Evolutionary conservation across 2,329 filamentous ascomycete genomes (phyloP).

Genomic region (Cladosporium sp.): DNA sequence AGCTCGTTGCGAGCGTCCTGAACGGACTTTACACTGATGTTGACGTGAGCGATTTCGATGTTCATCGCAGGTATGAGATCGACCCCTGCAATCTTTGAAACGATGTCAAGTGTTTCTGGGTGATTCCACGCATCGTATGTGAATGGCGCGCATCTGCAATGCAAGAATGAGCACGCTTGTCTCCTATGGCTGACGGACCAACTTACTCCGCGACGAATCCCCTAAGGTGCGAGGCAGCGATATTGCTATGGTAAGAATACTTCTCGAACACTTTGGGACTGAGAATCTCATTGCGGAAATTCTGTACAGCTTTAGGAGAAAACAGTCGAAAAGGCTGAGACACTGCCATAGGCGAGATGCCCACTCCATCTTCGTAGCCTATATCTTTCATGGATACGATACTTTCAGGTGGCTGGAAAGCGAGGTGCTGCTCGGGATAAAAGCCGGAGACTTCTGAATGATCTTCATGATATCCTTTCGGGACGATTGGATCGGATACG

Average conservation of each 20-base stretch:
- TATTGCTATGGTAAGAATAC: conserved; percentile 56
- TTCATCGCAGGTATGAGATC: conserved; percentile 55
- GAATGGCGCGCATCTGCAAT: conserved; percentile 55
- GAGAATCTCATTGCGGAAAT: conserved; percentile 61
- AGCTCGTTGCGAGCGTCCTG: conserved; percentile 25
- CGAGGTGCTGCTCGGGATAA: conserved; percentile 53
- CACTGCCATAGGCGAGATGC: conserved; percentile 60
- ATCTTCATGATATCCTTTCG: neutral
- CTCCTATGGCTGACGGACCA: neutral
- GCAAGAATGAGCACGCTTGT: neutral
- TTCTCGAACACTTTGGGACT: conserved; percentile 53
- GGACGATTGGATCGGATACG: neutral
- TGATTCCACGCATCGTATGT: conserved; percentile 59
- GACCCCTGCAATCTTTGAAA: conserved; percentile 55
- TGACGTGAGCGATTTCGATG: conserved; percentile 57
- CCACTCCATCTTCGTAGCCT: conserved; percentile 50
- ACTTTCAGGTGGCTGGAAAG: conserved; percentile 48
- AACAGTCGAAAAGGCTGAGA: conserved; percentile 64
- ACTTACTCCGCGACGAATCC: conserved; percentile 45
- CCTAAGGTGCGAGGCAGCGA: conserved; percentile 53
- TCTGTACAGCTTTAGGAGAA: conserved; percentile 55
- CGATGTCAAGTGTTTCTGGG: conserved; percentile 50
- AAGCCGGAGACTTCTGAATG: conserved; percentile 35
- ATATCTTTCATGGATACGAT: conserved; percentile 60
- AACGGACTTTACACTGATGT: conserved; percentile 48